A percentile compares a stretch with the other conserved stretches of the same genome.
phyloP scores from a whole-genome alignment of 164 flowering plant species.

The Vitis rupestris region DNA sequence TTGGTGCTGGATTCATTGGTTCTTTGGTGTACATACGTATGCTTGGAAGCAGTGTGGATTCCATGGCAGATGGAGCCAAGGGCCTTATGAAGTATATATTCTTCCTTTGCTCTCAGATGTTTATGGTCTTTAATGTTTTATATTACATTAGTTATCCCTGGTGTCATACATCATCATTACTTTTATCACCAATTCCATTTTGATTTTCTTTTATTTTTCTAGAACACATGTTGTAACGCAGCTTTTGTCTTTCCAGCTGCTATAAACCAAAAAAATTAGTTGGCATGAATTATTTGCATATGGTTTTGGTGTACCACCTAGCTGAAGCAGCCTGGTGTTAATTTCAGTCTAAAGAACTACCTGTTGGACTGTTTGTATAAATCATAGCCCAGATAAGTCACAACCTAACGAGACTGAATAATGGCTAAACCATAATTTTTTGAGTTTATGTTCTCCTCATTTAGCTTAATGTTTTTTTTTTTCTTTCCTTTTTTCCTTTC shows the following conservation, averaged over 20 bases:
- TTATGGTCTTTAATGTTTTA: neutral
- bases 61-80: conserved; percentile 76
- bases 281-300: too few species aligned
- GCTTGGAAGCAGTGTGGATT: conserved; percentile 87
- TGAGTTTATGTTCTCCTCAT: too few species aligned
- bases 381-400: too few species aligned
- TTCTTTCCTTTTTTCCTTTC: too few species aligned
- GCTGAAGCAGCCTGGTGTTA: too few species aligned
- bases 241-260: neutral
- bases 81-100: conserved; percentile 70
- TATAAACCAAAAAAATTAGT: too few species aligned
- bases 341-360: too few species aligned
- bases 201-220: neutral
- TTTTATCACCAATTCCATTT: neutral
- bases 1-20: conserved; percentile 90
- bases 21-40: conserved; percentile 85
- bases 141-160: neutral
- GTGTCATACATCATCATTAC: neutral
- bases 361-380: too few species aligned
- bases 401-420: too few species aligned
- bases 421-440: too few species aligned
- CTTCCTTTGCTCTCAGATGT: neutral
- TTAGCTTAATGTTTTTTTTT: too few species aligned
- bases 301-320: too few species aligned
- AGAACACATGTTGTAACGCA: neutral